Base-by-base conservation (phyloP, 2,329 filamentous ascomycete species). In the Kalmusia sp. region DNA sequence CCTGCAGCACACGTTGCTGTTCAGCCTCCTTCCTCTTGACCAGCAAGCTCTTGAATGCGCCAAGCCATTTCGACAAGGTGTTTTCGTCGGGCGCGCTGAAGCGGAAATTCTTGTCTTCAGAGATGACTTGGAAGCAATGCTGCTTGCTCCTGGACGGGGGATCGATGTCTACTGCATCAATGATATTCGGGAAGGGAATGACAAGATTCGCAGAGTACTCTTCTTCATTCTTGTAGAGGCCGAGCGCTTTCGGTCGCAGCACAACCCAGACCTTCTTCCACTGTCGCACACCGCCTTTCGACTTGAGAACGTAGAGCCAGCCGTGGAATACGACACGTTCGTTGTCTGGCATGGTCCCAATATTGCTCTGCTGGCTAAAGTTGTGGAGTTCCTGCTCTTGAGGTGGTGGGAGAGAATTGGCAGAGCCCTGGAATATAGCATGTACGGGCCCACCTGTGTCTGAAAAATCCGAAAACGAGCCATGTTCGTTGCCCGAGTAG, bases 201-300 rank as follows among this genome's bases (percentile, higher is more conserved):
- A 99, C 90, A 63, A 92, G 88, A 57, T 90, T 82, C 0, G 93
- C 91, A 11, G 90, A 88, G 73, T 98, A 98, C 76, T 99, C 95
- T 59, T 85, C 80, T 51, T 96, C 91, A 69, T 96, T 89, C 75
- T 97, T 97, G 81, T 99, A 99, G 22, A 98, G 84, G 14, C 92
- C 90, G 27, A 99, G 80, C 58, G 90, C 92, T 46, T 89, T 87
- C 1, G 91, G 89, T 27, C 95, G 90, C 46, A 99, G 82, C 0
- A 98, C 95, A 11, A 89, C 90, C 95, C 95, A 98, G 54, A 92
- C 83, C 64, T 92, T 89, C 80, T 96, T 97, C 95, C 95, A 99
- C 68, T 96, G 90, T 40, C 90, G 87, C 49, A 99, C 85, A 7
- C 92, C 92, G 19, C 88, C 83, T 67, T 92, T 93, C 57, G 88